Conservation (phyloP, 805 yeast species). For the Jamesozyma spencerorum region DNA sequence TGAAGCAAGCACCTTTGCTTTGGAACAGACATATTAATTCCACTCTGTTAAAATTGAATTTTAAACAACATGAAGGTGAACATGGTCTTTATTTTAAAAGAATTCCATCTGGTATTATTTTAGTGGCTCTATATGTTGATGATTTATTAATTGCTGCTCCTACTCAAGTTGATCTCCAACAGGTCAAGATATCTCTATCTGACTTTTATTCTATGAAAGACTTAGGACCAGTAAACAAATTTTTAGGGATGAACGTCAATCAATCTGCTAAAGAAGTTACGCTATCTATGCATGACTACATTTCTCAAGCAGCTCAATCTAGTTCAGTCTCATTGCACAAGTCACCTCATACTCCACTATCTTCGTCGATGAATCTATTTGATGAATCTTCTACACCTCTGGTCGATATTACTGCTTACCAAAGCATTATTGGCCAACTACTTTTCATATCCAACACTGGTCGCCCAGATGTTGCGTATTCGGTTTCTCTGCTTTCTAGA, state of each 20-base stretch:
- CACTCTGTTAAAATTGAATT: slow-evolving; percentile 19
- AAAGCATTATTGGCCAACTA: slow-evolving; percentile 4
- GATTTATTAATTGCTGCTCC: slow-evolving; percentile 7
- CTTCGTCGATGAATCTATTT: too few relatives aligned
- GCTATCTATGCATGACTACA: too few relatives aligned
- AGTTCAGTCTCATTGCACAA: too few relatives aligned
- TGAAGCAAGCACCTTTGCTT: slow-evolving; percentile 22
- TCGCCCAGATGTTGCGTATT: slow-evolving; percentile 6
- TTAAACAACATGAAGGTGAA: slow-evolving; percentile 7
- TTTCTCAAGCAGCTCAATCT: too few relatives aligned
- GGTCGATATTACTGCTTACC: slow-evolving; percentile 4
- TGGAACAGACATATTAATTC: slow-evolving; percentile 25
- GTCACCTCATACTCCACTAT: too few relatives aligned
- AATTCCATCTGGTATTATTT: background rate
- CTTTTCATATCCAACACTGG: slow-evolving; percentile 4
- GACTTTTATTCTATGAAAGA: too few relatives aligned
- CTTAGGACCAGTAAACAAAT: too few relatives aligned
- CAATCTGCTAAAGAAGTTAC: too few relatives aligned
- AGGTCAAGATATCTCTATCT: too few relatives aligned
- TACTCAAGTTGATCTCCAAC: too few relatives aligned
- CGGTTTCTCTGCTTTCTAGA: slow-evolving; percentile 3
- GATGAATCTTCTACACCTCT: too few relatives aligned
- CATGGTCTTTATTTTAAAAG: slow-evolving; percentile 1
- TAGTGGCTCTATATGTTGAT: slow-evolving; percentile 7
- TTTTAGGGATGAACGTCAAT: too few relatives aligned